Evolutionary conservation across 1,139 yeast genomes (phyloP).

Genomic region (Suhomyces chickasaworum): DNA sequence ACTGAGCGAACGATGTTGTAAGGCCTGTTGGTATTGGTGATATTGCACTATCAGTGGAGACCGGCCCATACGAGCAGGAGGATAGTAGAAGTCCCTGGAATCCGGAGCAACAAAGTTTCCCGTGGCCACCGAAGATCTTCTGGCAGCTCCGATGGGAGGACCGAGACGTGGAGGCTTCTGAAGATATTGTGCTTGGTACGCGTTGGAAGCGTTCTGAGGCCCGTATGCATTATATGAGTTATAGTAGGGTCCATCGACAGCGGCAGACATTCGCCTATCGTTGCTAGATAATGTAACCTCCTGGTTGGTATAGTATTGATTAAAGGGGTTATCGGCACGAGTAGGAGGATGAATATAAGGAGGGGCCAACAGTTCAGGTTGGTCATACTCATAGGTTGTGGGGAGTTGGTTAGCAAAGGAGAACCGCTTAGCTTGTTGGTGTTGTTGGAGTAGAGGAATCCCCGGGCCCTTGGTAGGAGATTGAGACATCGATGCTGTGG

Average conservation of each 20-base stretch:
- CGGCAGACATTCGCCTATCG: conserved; percentile 49
- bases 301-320: conserved; percentile 46
- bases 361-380: conserved; percentile 23
- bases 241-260: conserved; percentile 34
- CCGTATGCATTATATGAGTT: conserved; percentile 14
- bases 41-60: conserved; percentile 43
- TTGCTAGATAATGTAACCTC: conserved; percentile 33
- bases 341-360: conserved; percentile 49
- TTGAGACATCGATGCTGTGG: conserved; percentile 12
- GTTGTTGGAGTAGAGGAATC: conserved; percentile 13
- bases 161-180: conserved; percentile 14
- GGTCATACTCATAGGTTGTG: conserved; percentile 51
- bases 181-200: conserved; percentile 15
- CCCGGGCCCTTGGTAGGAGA: conserved; percentile 18
- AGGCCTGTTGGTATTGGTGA: conserved; percentile 39
- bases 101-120: conserved; percentile 9
- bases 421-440: conserved; percentile 44
- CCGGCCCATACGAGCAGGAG: conserved; percentile 26
- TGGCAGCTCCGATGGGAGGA: conserved; percentile 13
- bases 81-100: conserved; percentile 12
- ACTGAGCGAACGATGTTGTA: conserved; percentile 28
- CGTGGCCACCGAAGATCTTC: conserved; percentile 18
- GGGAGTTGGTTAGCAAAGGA: conserved; percentile 51
- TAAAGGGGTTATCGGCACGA: conserved; percentile 51
- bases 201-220: conserved; percentile 9